Base-by-base conservation (phyloP, 768 basidiomycete genomes). In the Chalciporus pseudorubinellus region DNA sequence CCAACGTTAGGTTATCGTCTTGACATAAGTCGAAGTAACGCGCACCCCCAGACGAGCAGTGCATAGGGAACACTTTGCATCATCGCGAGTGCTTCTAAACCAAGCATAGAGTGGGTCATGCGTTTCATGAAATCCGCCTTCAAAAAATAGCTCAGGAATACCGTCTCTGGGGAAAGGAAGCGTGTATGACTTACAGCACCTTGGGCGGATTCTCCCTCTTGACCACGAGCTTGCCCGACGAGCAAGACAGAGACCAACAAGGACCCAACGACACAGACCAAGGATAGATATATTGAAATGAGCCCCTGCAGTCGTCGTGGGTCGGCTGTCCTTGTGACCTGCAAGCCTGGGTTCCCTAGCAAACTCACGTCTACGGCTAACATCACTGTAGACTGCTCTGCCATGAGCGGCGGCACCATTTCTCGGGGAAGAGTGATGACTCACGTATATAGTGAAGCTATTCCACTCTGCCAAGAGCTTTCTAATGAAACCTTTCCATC, bases 381-480 rank as follows among this genome's bases (percentile, higher is more conserved):
- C 39, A 54, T 46, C 5, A 54, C 53, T 6, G 53, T 50, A 31
- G 53, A 42, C 52, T 44, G 19, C 12, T 16, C 26, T 3, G 9
- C 6, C 26, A 11, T 45, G 3, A 20, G 44, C 42, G 21, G 18
- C 2, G 14, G 29, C 4, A 46, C 20, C 13, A 11, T 10, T 5
- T 20, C n/a, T n/a, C 11, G 29, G 13, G 12, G 4, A 19, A 2
- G 11, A 9, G 21, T 7, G 10, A 33, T 26, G 39, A 58, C 76
- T 26, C 42, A 81, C 81, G 49, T 74, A 76, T 39, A 78, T 72
- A 18, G 73, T 74, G 43, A 79, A 72, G 40, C 75, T 73, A 49
- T 73, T 64, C 80, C 77, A 79, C 57, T 82, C 77, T 6, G 66
- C 62, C 26, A 68, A 71, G 22, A 80, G 65, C 10, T 73, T 73